phyloP scores from a whole-genome alignment of 768 basidiomycete genomes.

The Tricholoma sp. region DNA sequence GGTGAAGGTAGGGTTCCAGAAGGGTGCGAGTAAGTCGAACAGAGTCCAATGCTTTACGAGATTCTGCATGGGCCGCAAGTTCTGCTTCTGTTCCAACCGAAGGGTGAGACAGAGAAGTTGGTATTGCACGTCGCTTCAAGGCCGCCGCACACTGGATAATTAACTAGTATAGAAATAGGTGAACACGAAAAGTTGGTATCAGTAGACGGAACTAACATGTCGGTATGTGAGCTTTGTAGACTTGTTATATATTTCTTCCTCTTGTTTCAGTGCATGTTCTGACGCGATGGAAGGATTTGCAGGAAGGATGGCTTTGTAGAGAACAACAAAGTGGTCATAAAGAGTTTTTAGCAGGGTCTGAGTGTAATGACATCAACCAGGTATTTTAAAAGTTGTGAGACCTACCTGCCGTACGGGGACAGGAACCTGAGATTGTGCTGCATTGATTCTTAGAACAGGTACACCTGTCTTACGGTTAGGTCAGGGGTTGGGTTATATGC shows the following conservation, averaged over 20 bases:
- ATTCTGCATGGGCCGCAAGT: constrained; percentile 48
- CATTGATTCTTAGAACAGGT: constrained; percentile 60
- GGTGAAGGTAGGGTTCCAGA: constrained; percentile 57
- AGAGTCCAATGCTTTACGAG: constrained; percentile 46
- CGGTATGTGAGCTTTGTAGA: constrained; percentile 79
- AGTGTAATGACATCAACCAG: neutral
- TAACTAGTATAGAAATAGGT: constrained; percentile 30
- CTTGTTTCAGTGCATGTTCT: constrained; percentile 78
- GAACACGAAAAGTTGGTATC: neutral
- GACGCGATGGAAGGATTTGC: constrained; percentile 57
- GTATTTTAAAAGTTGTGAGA: neutral
- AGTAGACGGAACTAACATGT: constrained; percentile 44
- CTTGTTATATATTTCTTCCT: constrained; percentile 71
- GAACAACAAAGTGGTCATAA: constrained; percentile 63
- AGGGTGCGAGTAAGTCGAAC: constrained; percentile 47
- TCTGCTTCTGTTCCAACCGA: constrained; percentile 78
- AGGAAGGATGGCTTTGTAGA: constrained; percentile 57
- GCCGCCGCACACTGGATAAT: constrained; percentile 47
- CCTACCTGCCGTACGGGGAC: constrained; percentile 68
- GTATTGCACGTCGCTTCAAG: constrained; percentile 46
- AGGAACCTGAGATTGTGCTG: constrained; percentile 66
- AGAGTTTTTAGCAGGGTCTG: constrained; percentile 73
- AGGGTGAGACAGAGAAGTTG: constrained; percentile 53
- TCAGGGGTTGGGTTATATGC: constrained; percentile 2
- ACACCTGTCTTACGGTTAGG: constrained; percentile 42